Base-by-base conservation (phyloP, 768 basidiomycete genomes). In the Amanita muscaria region DNA sequence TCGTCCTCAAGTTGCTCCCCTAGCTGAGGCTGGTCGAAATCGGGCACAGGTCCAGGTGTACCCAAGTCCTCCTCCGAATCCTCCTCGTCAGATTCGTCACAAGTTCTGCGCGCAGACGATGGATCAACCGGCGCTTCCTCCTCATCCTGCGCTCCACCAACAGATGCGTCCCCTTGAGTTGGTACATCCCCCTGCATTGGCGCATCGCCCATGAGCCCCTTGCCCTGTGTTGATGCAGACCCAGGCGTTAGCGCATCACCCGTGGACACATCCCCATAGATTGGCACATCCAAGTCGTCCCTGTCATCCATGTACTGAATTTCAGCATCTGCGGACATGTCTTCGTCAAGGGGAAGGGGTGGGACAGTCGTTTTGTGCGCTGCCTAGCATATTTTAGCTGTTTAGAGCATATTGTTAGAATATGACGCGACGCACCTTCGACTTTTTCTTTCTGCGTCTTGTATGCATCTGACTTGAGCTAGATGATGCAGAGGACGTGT, bases 61-160 rank as follows among this genome's bases (percentile, higher is more conserved):
- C 15, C 39, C 39, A 16, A 1, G 10, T 16, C 14, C 1, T 40
- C 39, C 22, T 40, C 24, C 1, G 2, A 14, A 14, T 39, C 22
- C 22, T n/a, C 37, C 40, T 19, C 25, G 2, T 40, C 40, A 1
- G 40, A 27, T 29, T 40, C 11, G 27, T 40, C 25, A 25, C 40
- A 40, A 29, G 40, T 40, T 40, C 4, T 1, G 15, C 16, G 4
- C 5, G 16, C 25, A 29, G 25, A 16, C 1, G 15, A 30, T 40
- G 15, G 15, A 19, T 39, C 37, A 39, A 39, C 25, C 37, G 35
- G n/a, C n/a, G 12, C 27, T 30, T 40, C 27, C 40, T 30, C 40
- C 25, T 25, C 14, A 25, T 39, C 37, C 11, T 11, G 4, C 10
- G 37, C 22, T 11, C 37, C 16, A n/a, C 37, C 21, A 4, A 39